Conservation (phyloP, 768 basidiomycete species). For the Agrocybe chaxingu region DNA sequence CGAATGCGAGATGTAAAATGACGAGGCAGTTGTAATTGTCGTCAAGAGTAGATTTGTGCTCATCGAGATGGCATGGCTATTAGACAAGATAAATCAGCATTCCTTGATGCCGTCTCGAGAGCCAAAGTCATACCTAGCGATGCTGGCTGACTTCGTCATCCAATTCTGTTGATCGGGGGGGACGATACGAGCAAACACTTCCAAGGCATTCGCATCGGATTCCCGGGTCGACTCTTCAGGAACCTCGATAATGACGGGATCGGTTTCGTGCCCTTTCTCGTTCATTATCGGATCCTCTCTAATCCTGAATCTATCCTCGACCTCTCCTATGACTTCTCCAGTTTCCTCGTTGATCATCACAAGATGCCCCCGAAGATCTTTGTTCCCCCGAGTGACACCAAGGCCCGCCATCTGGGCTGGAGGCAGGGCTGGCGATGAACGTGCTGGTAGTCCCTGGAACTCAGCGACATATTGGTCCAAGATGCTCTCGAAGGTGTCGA, state of each 20-base stretch:
- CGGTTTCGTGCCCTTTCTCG: conserved; percentile 46
- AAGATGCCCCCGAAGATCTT: conserved; percentile 52
- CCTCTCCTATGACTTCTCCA: conserved; percentile 68
- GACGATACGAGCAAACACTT: conserved; percentile 58
- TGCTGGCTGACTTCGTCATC: conserved; percentile 59
- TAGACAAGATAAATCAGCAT: conserved; percentile 4
- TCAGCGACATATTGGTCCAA: conserved; percentile 59
- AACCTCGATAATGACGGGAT: conserved; percentile 73
- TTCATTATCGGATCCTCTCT: conserved; percentile 57
- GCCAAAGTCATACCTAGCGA: conserved; percentile 47
- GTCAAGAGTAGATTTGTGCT: conserved; percentile 62
- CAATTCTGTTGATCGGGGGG: conserved; percentile 69
- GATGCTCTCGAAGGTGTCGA: conserved; percentile 65
- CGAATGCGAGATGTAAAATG: conserved; percentile 58
- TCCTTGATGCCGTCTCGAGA: background rate
- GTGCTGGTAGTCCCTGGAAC: conserved; percentile 24
- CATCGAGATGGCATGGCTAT: conserved; percentile 64
- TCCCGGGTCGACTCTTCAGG: conserved; percentile 42
- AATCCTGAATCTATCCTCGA: conserved; percentile 55
- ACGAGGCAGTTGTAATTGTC: conserved; percentile 59
- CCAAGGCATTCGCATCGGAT: conserved; percentile 39
- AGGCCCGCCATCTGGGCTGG: conserved; percentile 14
- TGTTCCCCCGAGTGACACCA: conserved; percentile 19
- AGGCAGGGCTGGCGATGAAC: background rate
- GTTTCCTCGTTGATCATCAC: conserved; percentile 71